phyloP scores from a whole-genome alignment of 805 yeast genomes.

The Myxozyma sirexii region DNA sequence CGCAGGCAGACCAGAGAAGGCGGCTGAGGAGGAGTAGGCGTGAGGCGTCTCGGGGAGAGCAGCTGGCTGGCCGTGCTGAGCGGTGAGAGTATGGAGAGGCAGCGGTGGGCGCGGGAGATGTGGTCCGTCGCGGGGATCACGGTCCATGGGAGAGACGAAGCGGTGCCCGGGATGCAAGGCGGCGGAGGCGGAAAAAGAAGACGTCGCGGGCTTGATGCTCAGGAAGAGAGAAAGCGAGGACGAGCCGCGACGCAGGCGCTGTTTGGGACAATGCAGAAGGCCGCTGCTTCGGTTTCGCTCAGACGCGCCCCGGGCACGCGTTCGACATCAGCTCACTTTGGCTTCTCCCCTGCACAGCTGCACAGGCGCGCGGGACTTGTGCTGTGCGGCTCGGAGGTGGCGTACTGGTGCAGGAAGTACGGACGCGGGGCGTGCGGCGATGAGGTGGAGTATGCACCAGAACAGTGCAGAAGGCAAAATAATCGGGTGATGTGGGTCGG shows the following conservation, averaged over 20 bases:
- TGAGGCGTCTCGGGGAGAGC: neutral
- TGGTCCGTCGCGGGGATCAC: constrained; percentile 1
- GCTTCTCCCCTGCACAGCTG: constrained; percentile 6
- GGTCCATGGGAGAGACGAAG: neutral
- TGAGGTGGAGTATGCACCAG: neutral
- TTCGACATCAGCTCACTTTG: constrained; percentile 12
- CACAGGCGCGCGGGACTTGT: neutral
- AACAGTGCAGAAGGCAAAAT: neutral
- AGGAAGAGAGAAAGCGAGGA: neutral
- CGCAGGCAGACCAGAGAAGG: neutral
- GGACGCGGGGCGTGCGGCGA: too few species aligned
- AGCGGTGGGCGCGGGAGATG: constrained; percentile 12
- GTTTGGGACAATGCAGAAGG: neutral
- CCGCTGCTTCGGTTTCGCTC: neutral
- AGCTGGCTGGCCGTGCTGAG: neutral
- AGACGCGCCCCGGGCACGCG: neutral
- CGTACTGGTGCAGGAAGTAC: too few species aligned
- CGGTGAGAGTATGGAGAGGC: constrained; percentile 2
- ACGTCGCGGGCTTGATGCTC: too few species aligned
- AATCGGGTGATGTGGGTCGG: constrained; percentile 7
- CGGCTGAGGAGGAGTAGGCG: neutral
- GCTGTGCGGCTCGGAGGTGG: constrained; percentile 2
- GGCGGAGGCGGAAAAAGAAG: neutral
- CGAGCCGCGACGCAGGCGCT: neutral
- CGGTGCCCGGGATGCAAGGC: neutral